Conservation (phyloP, 1,284 basidiomycete species). For the Tilletia setariae region DNA sequence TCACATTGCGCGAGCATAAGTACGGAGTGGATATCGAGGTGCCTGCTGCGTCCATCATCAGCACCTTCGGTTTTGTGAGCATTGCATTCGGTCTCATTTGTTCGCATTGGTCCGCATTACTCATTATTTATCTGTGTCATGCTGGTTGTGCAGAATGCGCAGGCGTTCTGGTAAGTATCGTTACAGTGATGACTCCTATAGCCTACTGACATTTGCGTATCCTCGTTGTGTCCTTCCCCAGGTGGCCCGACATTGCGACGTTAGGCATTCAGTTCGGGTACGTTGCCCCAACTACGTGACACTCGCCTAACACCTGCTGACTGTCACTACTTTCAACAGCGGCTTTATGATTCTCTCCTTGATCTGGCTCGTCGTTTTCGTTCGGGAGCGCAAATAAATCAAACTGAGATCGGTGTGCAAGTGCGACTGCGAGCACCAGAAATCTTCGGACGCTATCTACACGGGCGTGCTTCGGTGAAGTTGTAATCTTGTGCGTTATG, state of each 20-base stretch:
- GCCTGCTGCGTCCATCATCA: constrained; percentile 37
- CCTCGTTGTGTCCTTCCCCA: neutral
- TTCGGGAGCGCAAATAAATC: constrained; percentile 33
- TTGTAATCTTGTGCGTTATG: no score
- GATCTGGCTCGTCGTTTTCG: constrained; percentile 34
- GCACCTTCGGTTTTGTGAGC: constrained; percentile 33
- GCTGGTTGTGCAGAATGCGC: constrained; percentile 19
- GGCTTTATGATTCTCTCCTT: constrained; percentile 23
- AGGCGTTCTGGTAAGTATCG: constrained; percentile 31
- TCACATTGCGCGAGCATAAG: constrained; percentile 74
- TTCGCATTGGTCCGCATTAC: neutral
- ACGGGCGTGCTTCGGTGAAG: no score
- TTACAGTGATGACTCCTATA: no score
- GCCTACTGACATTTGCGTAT: neutral
- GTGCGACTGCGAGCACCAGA: no score
- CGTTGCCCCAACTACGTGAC: neutral
- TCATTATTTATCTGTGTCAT: neutral
- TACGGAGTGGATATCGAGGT: constrained; percentile 44
- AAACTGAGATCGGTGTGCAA: neutral
- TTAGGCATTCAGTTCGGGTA: constrained; percentile 25
- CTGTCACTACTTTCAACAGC: neutral
- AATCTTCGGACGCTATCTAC: no score
- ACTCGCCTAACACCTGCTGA: neutral
- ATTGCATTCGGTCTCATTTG: neutral
- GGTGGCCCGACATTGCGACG: constrained; percentile 33